Percentiles rank a stretch among this genome's conserved stretches.
phyloP scores from a whole-genome alignment of 2,329 filamentous ascomycete genomes.

The Aureobasidium mangrovei region DNA sequence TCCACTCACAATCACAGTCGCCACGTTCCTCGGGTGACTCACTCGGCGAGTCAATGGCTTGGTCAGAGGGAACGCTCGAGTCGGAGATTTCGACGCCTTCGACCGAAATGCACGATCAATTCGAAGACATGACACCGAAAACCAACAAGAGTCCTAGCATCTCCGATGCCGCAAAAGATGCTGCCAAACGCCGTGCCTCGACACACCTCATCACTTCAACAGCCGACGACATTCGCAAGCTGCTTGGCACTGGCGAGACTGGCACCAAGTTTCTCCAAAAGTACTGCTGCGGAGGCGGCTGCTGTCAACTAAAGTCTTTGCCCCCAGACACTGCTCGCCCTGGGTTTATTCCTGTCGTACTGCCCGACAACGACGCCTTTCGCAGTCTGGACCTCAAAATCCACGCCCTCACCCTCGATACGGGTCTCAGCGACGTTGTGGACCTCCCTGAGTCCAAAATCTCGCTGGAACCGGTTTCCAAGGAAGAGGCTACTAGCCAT shows the following conservation, averaged over 20 bases:
- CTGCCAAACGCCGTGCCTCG: conserved; percentile 49
- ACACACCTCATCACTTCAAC: conserved; percentile 55
- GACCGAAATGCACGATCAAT: conserved; percentile 37
- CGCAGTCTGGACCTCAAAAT: conserved; percentile 69
- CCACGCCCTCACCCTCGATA: conserved; percentile 60
- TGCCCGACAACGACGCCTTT: conserved; percentile 79
- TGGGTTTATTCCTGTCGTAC: conserved; percentile 39
- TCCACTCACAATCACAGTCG: conserved; percentile 20
- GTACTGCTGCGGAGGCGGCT: conserved; percentile 56
- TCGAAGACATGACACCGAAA: conserved; percentile 31
- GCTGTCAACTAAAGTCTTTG: conserved; percentile 51
- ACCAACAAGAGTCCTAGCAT: neutral
- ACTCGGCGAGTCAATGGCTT: conserved; percentile 27
- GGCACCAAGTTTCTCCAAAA: conserved; percentile 54
- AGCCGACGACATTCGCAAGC: conserved; percentile 47
- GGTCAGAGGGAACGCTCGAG: conserved; percentile 32
- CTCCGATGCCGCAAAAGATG: neutral
- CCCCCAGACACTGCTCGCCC: conserved; percentile 38
- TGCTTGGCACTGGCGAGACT: conserved; percentile 47
- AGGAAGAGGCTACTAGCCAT: conserved; percentile 34
- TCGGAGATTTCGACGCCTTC: conserved; percentile 35
- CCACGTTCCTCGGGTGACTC: conserved; percentile 34
- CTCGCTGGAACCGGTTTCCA: conserved; percentile 39
- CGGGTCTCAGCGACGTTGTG: conserved; percentile 59
- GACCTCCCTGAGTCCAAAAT: conserved; percentile 68